A percentile compares a stretch with the other conserved stretches of the same genome.
phyloP scores from a whole-genome alignment of 2,329 filamentous ascomycete species.

The Curvularia spicifera region DNA sequence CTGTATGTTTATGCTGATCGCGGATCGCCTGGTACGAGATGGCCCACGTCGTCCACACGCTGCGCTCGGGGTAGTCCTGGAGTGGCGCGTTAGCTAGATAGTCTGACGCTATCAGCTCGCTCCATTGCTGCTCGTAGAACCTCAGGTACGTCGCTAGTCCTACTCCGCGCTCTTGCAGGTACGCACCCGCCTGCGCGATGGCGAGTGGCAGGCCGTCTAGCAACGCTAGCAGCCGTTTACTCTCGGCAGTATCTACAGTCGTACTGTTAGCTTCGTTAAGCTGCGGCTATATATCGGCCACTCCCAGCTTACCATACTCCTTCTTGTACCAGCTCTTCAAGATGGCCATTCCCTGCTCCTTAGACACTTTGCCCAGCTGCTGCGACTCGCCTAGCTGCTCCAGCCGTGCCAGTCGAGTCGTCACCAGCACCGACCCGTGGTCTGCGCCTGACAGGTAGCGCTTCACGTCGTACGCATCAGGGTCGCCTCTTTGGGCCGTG shows the following conservation, averaged over 20 bases:
- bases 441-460: conserved; percentile 26
- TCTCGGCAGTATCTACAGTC: too few relatives aligned
- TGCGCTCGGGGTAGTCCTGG: conserved; percentile 33
- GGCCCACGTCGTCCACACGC: too few relatives aligned
- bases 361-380: conserved; percentile 21
- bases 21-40: too few relatives aligned
- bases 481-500: conserved; percentile 8
- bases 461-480: conserved; percentile 1
- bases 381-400: conserved; percentile 15
- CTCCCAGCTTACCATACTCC: conserved; percentile 17
- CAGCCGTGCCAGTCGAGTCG: too few relatives aligned
- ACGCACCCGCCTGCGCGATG: too few relatives aligned
- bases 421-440: conserved; percentile 26
- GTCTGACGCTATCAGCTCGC: conserved; percentile 28
- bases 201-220: too few relatives aligned
- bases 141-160: conserved; percentile 23
- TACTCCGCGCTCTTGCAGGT: conserved; percentile 20
- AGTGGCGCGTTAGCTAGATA: too few relatives aligned
- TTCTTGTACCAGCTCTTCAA: conserved; percentile 26
- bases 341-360: conserved; percentile 22
- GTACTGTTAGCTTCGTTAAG: too few relatives aligned
- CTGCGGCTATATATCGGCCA: too few relatives aligned
- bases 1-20: too few relatives aligned
- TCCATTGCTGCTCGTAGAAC: conserved; percentile 39
- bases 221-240: too few relatives aligned